Evolutionary conservation across 495 filamentous ascomycete species (phyloP), one percentile per base, ranked within the genome.

Genomic region (Neurospora cerealis): DNA sequence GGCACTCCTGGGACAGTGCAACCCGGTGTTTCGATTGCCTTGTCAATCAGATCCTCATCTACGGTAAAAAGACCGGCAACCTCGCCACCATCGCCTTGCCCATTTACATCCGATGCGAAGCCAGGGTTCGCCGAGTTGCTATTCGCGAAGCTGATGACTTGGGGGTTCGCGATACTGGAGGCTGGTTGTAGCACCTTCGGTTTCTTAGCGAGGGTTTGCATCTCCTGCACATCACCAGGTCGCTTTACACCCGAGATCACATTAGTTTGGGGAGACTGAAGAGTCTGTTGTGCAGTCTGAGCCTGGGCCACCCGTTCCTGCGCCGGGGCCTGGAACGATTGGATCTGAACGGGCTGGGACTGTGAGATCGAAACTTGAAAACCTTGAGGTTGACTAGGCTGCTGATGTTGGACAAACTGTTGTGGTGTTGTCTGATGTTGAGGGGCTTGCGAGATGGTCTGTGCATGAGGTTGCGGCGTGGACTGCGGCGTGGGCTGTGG

Each of bases 1-100:
- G 79, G 75, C 4, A 80, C 75, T 8, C 78, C 79, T 0, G 36
- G 39, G 75, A 74, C 78, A 3, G 41, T 77, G 24, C 66, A 41
- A 3, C 40, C 71, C 0, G 72, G 42, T 2, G 71, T 73, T 15
- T 34, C 70, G 3, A 28, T 39, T 24, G 73, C 74, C 9, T 74
- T 66, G 1, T 77, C 38, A 3, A 79, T 62, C 9, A 79, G 40
- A 13, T 73, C 24, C 3, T 39, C 34, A 62, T 81, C 79, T 17
- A 79, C 54, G 8, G 28, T 71, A 37, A 74, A 76, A 24, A 32
- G 24, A 34, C 21, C 46, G 19, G 15, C 38, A 19, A 11, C 7
- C 24, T 72, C 44, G 24, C 32, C 19, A 34, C 37, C 71, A 72
- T 66, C 54, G 13, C 28, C 15, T 66, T 36, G 54, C 54, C 24